Conservation (phyloP, 2,329 filamentous ascomycete genomes). For the Nemania sp. region DNA sequence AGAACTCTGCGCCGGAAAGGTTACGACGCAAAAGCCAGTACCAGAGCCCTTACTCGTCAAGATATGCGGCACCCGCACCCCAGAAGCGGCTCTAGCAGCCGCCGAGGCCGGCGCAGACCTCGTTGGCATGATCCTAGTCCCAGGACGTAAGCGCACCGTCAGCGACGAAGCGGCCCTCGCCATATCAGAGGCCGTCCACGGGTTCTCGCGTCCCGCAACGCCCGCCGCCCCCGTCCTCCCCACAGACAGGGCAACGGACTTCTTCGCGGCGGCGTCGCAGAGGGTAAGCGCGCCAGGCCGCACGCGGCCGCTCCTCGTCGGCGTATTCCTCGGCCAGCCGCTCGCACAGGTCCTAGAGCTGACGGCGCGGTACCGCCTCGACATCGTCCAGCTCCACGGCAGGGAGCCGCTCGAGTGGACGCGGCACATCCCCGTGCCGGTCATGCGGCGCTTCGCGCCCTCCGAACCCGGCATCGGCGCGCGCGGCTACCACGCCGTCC, state of each 20-base stretch:
- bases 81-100: constrained; percentile 78
- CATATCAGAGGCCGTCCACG: constrained; percentile 80
- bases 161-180: constrained; percentile 75
- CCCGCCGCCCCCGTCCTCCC: constrained; percentile 28
- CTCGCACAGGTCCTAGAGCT: constrained; percentile 80
- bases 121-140: constrained; percentile 89
- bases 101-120: constrained; percentile 88
- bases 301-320: constrained; percentile 76
- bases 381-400: constrained; percentile 92
- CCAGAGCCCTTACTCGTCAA: constrained; percentile 73
- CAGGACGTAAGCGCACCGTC: constrained; percentile 79
- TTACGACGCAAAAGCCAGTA: constrained; percentile 40
- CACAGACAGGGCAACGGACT: constrained; percentile 60
- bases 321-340: constrained; percentile 92
- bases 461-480: constrained; percentile 71
- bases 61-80: constrained; percentile 88
- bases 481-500: constrained; percentile 80
- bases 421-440: constrained; percentile 83
- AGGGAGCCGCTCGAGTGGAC: constrained; percentile 93
- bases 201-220: constrained; percentile 45
- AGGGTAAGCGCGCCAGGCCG: constrained; percentile 49
- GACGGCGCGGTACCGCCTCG: constrained; percentile 75
- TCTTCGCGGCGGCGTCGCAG: constrained; percentile 64
- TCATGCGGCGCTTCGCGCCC: constrained; percentile 84
- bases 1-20: constrained; percentile 71